phyloP scores from a whole-genome alignment of 257 asterid species.

The Nicotiana tomentosiformis region DNA sequence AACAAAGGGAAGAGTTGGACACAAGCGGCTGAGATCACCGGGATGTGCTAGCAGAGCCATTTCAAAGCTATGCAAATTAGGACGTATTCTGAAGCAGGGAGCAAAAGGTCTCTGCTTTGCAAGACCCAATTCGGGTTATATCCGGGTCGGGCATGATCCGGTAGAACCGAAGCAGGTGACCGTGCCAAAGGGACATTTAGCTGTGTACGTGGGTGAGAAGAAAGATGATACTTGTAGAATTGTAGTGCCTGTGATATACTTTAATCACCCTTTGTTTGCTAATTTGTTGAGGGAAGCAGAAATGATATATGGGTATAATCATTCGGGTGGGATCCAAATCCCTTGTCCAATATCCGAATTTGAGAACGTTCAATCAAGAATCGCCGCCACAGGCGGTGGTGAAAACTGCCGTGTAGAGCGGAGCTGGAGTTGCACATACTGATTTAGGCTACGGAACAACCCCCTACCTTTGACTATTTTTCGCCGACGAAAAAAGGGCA shows the following conservation, averaged over 20 bases:
- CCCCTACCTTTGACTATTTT: neutral
- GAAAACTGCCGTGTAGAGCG: constrained; percentile 19
- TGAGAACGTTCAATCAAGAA: constrained; percentile 46
- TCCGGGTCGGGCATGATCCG: constrained; percentile 29
- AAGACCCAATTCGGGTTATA: constrained; percentile 22
- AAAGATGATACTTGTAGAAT: constrained; percentile 47
- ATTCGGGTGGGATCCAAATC: constrained; percentile 60
- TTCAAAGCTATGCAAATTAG: constrained; percentile 34
- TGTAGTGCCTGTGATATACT: constrained; percentile 57
- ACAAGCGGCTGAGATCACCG: constrained; percentile 8
- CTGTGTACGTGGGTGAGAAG: constrained; percentile 53
- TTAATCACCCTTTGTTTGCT: constrained; percentile 59
- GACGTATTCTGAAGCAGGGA: constrained; percentile 19
- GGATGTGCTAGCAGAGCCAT: constrained; percentile 12
- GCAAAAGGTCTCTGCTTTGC: constrained; percentile 17
- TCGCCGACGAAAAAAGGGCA: neutral
- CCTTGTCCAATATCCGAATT: constrained; percentile 55
- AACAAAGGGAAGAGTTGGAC: constrained; percentile 5
- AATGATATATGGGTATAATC: constrained; percentile 49
- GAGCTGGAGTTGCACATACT: constrained; percentile 12
- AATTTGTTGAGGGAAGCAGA: constrained; percentile 50
- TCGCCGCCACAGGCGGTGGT: constrained; percentile 39
- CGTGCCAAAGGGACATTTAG: constrained; percentile 56
- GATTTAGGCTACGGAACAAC: neutral
- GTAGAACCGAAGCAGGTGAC: neutral